Evolutionary conservation across 176 grass and related monocot genomes (phyloP).

Genomic region (Lolium rigidum): DNA sequence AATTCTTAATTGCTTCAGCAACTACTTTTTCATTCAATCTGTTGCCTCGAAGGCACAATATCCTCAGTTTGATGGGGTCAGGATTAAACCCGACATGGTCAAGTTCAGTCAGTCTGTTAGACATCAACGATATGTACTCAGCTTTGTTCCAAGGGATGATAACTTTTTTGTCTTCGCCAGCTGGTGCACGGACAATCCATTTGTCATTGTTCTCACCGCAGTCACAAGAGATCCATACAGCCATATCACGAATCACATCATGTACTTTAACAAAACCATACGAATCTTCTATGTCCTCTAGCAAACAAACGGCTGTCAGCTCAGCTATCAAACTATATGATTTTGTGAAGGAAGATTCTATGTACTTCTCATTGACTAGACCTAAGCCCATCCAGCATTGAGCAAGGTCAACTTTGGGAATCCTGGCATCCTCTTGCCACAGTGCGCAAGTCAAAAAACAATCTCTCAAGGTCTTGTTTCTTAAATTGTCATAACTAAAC

Average conservation of each 20-base stretch:
- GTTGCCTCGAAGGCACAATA: slow-evolving; percentile 10
- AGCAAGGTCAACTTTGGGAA: slow-evolving; percentile 8
- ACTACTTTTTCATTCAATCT: background rate
- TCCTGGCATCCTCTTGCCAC: slow-evolving; percentile 18
- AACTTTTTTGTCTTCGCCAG: background rate
- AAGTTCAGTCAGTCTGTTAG: background rate
- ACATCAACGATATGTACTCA: slow-evolving; percentile 20
- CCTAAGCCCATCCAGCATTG: slow-evolving; percentile 39
- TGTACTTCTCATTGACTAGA: slow-evolving; percentile 18
- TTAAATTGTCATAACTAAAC: slow-evolving; percentile 49
- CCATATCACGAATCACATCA: slow-evolving; percentile 50
- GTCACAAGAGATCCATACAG: slow-evolving; percentile 38
- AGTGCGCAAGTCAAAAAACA: slow-evolving; percentile 45
- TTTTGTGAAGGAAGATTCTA: background rate
- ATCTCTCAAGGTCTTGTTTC: background rate
- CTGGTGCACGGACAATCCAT: slow-evolving; percentile 26
- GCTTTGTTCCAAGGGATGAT: slow-evolving; percentile 5
- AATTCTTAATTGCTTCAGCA: slow-evolving; percentile 12
- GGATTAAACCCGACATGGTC: background rate
- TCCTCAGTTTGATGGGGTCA: background rate
- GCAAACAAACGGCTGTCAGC: slow-evolving; percentile 21
- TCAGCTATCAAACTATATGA: slow-evolving; percentile 7
- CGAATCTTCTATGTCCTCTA: background rate
- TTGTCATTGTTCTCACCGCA: slow-evolving; percentile 30
- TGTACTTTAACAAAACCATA: slow-evolving; percentile 35